A percentile compares a stretch with the other conserved stretches of the same genome.
Conservation (phyloP, 2,329 filamentous ascomycete species). For the Monilinia laxa region DNA sequence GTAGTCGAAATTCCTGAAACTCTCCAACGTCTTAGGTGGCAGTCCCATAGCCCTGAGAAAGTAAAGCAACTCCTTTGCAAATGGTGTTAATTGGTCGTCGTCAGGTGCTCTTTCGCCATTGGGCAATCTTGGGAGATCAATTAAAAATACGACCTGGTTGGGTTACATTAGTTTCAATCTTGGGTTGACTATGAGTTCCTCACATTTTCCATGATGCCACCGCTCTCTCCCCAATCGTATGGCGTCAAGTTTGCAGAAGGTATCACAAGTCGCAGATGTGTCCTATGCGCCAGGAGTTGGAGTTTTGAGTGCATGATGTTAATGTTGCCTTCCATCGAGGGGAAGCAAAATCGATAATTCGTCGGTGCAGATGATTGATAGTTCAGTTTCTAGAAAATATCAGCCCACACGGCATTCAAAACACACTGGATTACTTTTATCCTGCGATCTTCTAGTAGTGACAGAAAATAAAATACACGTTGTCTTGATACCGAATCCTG, state of each 20-base stretch:
- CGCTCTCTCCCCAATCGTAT: slow-evolving; percentile 69
- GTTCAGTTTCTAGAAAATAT: slow-evolving; percentile 46
- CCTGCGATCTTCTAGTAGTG: background rate
- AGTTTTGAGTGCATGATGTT: slow-evolving; percentile 93
- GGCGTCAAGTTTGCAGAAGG: slow-evolving; percentile 83
- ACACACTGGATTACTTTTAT: background rate
- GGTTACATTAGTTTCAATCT: slow-evolving; percentile 11
- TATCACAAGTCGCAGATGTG: slow-evolving; percentile 74
- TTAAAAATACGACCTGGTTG: slow-evolving; percentile 21
- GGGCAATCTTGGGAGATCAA: slow-evolving; percentile 66
- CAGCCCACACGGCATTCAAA: slow-evolving; percentile 1
- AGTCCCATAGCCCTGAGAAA: slow-evolving; percentile 45
- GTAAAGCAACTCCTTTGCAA: slow-evolving; percentile 64
- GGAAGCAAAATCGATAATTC: slow-evolving; percentile 75
- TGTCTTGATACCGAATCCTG: slow-evolving; percentile 1
- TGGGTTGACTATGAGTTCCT: slow-evolving; percentile 31
- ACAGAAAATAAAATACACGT: background rate
- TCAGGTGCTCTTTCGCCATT: slow-evolving; percentile 30
- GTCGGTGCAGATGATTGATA: slow-evolving; percentile 52
- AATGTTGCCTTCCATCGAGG: slow-evolving; percentile 64
- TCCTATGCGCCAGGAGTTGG: slow-evolving; percentile 78
- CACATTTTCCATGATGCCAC: slow-evolving; percentile 83
- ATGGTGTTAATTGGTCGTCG: slow-evolving; percentile 47
- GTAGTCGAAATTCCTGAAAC: slow-evolving; percentile 80
- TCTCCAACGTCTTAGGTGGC: slow-evolving; percentile 62